phyloP scores from a whole-genome alignment of 257 asterid species.

The Lycium ferocissimum region DNA sequence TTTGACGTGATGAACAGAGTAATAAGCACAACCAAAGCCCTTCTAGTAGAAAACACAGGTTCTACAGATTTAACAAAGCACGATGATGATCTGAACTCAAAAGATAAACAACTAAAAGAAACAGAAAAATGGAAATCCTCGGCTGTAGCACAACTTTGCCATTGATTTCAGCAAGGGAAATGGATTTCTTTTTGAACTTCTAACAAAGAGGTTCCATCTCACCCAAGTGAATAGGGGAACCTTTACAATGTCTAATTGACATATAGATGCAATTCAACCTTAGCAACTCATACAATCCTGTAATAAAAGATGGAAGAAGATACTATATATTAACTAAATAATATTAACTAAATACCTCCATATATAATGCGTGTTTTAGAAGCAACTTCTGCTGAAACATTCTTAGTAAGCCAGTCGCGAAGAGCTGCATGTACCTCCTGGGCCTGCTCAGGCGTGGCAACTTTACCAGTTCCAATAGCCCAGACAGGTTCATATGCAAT shows the following conservation, averaged over 20 bases:
- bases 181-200: conserved; percentile 13
- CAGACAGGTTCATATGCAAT: conserved; percentile 43
- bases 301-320: neutral
- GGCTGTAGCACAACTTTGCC: neutral
- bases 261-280: conserved; percentile 30
- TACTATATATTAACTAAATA: conserved; percentile 24
- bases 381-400: conserved; percentile 36
- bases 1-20: neutral
- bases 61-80: neutral
- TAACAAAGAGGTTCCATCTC: neutral
- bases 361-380: conserved; percentile 39
- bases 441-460: conserved; percentile 43
- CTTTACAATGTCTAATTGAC: neutral
- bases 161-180: neutral
- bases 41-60: neutral
- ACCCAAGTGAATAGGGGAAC: neutral
- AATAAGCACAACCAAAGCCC: neutral
- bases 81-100: conserved; percentile 8
- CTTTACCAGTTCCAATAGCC: conserved; percentile 45
- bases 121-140: neutral
- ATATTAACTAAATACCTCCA: conserved; percentile 36
- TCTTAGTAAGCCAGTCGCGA: conserved; percentile 34
- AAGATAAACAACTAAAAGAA: neutral
- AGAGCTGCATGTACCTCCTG: conserved; percentile 39
- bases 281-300: neutral